These are phyloP conservation scores for Fusarium veterinarium DNA, from an alignment of 2,329 filamentous ascomycete genomes.

Conservation along the genomic window DNA sequence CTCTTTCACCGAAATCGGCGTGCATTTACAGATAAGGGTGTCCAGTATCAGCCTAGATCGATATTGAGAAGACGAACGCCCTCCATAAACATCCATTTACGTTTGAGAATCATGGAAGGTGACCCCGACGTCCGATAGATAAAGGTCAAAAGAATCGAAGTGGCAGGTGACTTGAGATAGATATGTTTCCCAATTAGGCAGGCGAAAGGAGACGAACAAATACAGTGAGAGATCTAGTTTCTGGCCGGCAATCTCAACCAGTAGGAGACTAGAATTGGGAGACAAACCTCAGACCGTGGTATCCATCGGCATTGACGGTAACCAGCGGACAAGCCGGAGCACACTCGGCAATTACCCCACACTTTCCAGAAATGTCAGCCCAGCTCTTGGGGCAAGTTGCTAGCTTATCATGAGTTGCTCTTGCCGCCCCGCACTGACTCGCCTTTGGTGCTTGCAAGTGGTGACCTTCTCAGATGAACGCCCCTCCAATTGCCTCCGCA, in stretches of 20 bases:
- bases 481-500: constrained; percentile 34
- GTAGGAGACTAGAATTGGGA: constrained; percentile 29
- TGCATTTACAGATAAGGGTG: background rate
- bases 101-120: constrained; percentile 4
- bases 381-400: background rate
- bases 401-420: constrained; percentile 37
- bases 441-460: constrained; percentile 11
- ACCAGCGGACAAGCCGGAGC: constrained; percentile 27
- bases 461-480: constrained; percentile 7
- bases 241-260: constrained; percentile 25
- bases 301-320: constrained; percentile 42
- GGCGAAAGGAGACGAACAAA: constrained; percentile 30
- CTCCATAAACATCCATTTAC: constrained; percentile 2
- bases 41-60: background rate
- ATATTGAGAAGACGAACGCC: background rate
- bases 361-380: constrained; percentile 26
- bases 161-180: constrained; percentile 14
- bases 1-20: constrained; percentile 19
- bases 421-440: constrained; percentile 25
- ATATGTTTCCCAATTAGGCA: constrained; percentile 31
- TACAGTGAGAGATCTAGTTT: constrained; percentile 10
- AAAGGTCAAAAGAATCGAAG: background rate
- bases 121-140: constrained; percentile 5
- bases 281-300: constrained; percentile 27
- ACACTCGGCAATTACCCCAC: constrained; percentile 39